Percentiles rank a stretch among this genome's conserved stretches.
Conservation (phyloP, 2,329 filamentous ascomycete genomes). For the Fusarium brachygibbosum region DNA sequence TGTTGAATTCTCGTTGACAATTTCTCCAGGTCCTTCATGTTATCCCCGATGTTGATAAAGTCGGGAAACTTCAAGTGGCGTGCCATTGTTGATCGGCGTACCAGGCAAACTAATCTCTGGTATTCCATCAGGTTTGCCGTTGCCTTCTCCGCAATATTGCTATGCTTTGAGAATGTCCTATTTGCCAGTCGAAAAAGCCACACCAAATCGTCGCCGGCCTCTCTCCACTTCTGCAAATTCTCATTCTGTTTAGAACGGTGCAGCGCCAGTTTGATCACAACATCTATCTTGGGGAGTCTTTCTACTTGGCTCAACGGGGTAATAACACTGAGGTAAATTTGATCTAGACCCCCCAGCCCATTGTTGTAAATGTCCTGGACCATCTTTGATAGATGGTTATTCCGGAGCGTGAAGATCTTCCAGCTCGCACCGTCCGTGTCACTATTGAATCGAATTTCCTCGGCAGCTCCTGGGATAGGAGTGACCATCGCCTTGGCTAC, state of each 20-base stretch:
- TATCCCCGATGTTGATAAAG: too few species aligned
- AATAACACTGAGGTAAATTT: background rate
- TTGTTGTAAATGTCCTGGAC: background rate
- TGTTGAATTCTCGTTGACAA: background rate
- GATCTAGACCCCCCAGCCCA: background rate
- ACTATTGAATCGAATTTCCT: background rate
- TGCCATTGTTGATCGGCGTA: accelerated
- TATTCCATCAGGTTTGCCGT: background rate
- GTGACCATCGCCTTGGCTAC: accelerated
- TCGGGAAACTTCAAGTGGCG: too few species aligned
- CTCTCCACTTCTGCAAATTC: background rate
- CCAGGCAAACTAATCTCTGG: accelerated
- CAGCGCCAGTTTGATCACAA: background rate
- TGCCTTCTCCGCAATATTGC: background rate
- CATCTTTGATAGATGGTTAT: background rate
- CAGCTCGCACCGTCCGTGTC: background rate
- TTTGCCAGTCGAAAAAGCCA: background rate
- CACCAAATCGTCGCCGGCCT: background rate
- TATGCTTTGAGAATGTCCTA: background rate
- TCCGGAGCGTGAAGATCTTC: background rate
- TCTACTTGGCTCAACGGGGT: background rate
- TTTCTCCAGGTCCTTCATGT: too few species aligned
- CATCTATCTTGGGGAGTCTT: background rate
- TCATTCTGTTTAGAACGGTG: background rate
- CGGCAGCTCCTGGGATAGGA: background rate